Conservation (phyloP, 768 basidiomycete species). For the Suillus spraguei region DNA sequence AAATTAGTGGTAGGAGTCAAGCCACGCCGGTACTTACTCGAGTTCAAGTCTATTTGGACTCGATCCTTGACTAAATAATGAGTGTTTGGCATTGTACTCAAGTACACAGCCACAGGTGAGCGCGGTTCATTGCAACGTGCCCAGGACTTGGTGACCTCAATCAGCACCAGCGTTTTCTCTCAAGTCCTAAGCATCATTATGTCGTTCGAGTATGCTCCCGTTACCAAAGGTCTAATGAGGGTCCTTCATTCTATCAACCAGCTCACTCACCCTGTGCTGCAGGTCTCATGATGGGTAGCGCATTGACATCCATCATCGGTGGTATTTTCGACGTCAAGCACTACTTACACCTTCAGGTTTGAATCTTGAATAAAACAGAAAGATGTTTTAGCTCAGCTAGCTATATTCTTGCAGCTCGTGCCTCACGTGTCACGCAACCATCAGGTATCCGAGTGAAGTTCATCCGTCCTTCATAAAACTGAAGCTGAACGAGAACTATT, state of each 20-base stretch:
- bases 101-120: slow-evolving; percentile 3
- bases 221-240: slow-evolving; percentile 68
- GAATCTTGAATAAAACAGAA: slow-evolving; percentile 20
- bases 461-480: slow-evolving; percentile 19
- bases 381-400: slow-evolving; percentile 9
- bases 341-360: slow-evolving; percentile 82
- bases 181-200: slow-evolving; percentile 35
- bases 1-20: background rate
- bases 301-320: slow-evolving; percentile 69
- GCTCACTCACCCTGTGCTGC: slow-evolving; percentile 10
- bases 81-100: background rate
- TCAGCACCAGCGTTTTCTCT: slow-evolving; percentile 2
- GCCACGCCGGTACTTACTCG: background rate
- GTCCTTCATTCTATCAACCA: background rate
- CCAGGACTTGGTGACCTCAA: background rate
- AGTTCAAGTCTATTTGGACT: background rate
- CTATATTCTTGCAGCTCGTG: slow-evolving; percentile 53
- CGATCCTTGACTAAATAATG: background rate
- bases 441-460: slow-evolving; percentile 54
- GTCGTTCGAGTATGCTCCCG: slow-evolving; percentile 85
- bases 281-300: slow-evolving; percentile 81
- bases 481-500: slow-evolving; percentile 34
- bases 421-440: slow-evolving; percentile 91
- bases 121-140: background rate
- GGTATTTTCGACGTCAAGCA: slow-evolving; percentile 88